These are phyloP conservation scores for Zizania palustris DNA, from an alignment of 202 grass and related monocot species.

Conservation along the genomic window DNA sequence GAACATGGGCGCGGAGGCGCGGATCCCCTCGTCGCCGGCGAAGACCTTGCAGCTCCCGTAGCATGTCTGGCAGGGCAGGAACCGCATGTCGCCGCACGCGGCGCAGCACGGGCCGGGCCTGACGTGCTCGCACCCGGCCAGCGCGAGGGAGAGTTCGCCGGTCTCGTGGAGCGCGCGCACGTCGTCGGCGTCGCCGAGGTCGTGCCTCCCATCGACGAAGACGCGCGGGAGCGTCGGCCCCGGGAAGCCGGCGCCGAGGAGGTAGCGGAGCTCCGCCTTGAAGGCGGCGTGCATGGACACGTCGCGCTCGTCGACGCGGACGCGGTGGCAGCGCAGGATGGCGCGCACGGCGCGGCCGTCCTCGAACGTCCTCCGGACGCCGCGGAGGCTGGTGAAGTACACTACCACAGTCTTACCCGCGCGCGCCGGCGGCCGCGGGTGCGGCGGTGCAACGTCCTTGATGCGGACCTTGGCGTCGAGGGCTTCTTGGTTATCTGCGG, in stretches of 20 bases:
- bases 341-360: conserved; percentile 61
- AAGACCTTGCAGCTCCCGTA: conserved; percentile 73
- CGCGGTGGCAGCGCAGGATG: conserved; percentile 64
- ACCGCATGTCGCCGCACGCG: conserved; percentile 56
- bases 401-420: conserved; percentile 45
- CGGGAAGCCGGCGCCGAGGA: not conserved
- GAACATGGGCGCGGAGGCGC: conserved; percentile 42
- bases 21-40: conserved; percentile 33
- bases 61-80: conserved; percentile 61
- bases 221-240: conserved; percentile 49
- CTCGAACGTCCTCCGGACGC: conserved; percentile 64
- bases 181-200: conserved; percentile 60
- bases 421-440: not conserved
- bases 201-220: conserved; percentile 39
- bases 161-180: conserved; percentile 59
- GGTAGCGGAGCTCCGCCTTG: conserved; percentile 54
- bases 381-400: conserved; percentile 78
- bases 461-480: not conserved
- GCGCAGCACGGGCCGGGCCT: conserved; percentile 30
- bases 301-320: conserved; percentile 71
- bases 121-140: conserved; percentile 44
- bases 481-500: not conserved
- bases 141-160: conserved; percentile 45
- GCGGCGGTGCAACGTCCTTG: not conserved
- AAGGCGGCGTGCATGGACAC: conserved; percentile 72